Evolutionary conservation across 2,329 filamentous ascomycete genomes (phyloP).

Genomic region (Venturia asperata): DNA sequence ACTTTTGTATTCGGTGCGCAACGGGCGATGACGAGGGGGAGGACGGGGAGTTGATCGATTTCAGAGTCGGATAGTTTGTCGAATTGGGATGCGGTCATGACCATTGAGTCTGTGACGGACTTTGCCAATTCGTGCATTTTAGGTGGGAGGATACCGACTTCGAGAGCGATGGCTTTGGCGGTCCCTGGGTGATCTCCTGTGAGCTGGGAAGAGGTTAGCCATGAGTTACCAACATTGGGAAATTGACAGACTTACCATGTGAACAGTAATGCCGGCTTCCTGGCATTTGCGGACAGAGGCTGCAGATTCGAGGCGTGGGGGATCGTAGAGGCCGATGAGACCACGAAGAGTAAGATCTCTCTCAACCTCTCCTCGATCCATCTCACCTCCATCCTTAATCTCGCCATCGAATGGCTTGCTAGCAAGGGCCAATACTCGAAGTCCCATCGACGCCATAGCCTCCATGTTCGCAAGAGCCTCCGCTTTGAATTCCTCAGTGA

Average conservation of each 20-base stretch:
- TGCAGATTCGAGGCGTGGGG: slow-evolving; percentile 73
- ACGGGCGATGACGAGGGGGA: slow-evolving; percentile 42
- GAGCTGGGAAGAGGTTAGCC: slow-evolving; percentile 23
- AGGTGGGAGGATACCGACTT: slow-evolving; percentile 39
- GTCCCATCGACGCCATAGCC: slow-evolving; percentile 42
- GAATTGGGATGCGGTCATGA: slow-evolving; percentile 41
- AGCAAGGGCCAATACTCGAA: slow-evolving; percentile 21
- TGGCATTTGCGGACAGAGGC: slow-evolving; percentile 42
- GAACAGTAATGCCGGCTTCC: slow-evolving; percentile 41
- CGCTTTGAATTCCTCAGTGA: slow-evolving; percentile 48
- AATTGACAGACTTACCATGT: slow-evolving; percentile 31
- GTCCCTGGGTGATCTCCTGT: slow-evolving; percentile 43
- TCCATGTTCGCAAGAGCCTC: slow-evolving; percentile 63
- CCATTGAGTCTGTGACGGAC: slow-evolving; percentile 38
- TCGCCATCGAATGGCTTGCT: background rate
- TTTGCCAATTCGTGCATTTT: slow-evolving; percentile 24
- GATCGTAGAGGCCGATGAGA: slow-evolving; percentile 81
- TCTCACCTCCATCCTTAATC: slow-evolving; percentile 24
- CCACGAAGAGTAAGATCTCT: slow-evolving; percentile 65
- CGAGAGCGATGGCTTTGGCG: slow-evolving; percentile 38
- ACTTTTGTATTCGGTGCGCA: slow-evolving; percentile 44
- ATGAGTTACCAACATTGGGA: background rate
- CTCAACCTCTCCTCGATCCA: slow-evolving; percentile 57
- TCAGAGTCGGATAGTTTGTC: slow-evolving; percentile 39
- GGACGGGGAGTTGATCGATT: slow-evolving; percentile 35